phyloP scores from a whole-genome alignment of 2,329 filamentous ascomycete species.

The Pseudogymnoascus sp. region DNA sequence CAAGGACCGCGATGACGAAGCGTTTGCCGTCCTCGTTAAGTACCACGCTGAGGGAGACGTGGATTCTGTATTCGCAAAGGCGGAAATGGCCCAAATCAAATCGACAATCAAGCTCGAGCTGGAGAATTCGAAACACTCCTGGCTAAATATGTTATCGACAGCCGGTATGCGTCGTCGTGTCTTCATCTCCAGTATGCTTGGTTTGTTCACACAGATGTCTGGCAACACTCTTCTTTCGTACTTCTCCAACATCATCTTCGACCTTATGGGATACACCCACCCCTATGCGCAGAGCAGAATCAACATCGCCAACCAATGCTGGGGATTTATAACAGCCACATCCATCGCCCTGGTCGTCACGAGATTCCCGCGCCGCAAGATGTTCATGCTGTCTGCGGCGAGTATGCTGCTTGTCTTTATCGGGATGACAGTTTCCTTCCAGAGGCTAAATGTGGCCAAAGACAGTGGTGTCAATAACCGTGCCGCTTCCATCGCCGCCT shows the following conservation, averaged over 20 bases:
- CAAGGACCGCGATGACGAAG: constrained; percentile 51
- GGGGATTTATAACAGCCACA: constrained; percentile 38
- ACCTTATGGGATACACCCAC: constrained; percentile 38
- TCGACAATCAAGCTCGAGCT: constrained; percentile 48
- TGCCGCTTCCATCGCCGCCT: constrained; percentile 25
- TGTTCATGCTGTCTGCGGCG: constrained; percentile 49
- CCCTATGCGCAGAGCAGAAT: constrained; percentile 39
- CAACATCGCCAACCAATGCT: constrained; percentile 39
- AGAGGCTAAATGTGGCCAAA: constrained; percentile 32
- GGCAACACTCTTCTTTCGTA: constrained; percentile 40
- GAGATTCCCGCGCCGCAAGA: constrained; percentile 39
- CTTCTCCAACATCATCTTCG: constrained; percentile 42
- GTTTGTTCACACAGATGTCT: constrained; percentile 48
- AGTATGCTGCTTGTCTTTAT: constrained; percentile 48
- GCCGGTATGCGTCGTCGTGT: constrained; percentile 43
- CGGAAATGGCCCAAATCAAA: constrained; percentile 55
- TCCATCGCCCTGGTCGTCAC: constrained; percentile 36
- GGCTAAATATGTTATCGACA: constrained; percentile 45
- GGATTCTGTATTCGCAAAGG: constrained; percentile 45
- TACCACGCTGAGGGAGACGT: constrained; percentile 47
- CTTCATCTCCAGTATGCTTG: constrained; percentile 42
- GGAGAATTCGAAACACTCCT: constrained; percentile 45
- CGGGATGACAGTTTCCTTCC: constrained; percentile 45
- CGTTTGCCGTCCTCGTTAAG: constrained; percentile 43
- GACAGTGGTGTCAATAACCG: constrained; percentile 23